These are phyloP conservation scores for Triticum dicoccoides DNA, from an alignment of 176 grass and related monocot genomes.

Conservation along the genomic window DNA sequence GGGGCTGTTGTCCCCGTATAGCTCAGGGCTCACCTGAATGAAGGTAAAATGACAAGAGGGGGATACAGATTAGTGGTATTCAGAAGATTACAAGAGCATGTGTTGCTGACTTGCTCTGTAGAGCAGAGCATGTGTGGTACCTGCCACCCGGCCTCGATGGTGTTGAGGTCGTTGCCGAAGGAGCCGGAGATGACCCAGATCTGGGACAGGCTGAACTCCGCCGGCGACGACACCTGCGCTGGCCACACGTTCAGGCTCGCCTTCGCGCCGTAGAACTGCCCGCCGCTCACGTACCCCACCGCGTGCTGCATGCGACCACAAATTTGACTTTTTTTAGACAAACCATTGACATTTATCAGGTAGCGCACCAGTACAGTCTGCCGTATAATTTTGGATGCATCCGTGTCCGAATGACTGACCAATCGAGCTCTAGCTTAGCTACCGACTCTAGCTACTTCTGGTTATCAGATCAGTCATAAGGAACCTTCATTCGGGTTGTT, in stretches of 20 bases:
- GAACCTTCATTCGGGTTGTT: too few relatives aligned
- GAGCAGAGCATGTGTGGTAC: too few relatives aligned
- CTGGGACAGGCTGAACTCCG: constrained; percentile 94
- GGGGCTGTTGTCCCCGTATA: constrained; percentile 77
- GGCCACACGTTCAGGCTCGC: constrained; percentile 95
- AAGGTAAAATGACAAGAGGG: too few relatives aligned
- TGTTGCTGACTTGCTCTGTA: too few relatives aligned
- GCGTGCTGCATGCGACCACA: constrained; percentile 58
- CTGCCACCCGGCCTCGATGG: constrained; percentile 98
- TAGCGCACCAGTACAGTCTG: neutral
- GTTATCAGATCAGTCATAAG: too few relatives aligned
- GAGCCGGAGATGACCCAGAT: constrained; percentile 93
- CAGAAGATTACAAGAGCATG: too few relatives aligned
- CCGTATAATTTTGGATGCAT: neutral
- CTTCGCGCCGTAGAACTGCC: constrained; percentile 78
- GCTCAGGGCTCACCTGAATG: constrained; percentile 49
- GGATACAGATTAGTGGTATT: too few relatives aligned
- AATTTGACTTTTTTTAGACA: too few relatives aligned
- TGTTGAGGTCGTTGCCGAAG: constrained; percentile 96
- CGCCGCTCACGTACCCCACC: constrained; percentile 77
- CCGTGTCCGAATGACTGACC: neutral
- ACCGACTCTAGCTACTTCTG: too few relatives aligned
- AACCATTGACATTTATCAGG: too few relatives aligned
- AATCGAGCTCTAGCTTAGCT: too few relatives aligned
- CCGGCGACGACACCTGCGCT: constrained; percentile 62